Evolutionary conservation across 2,329 filamentous ascomycete species (phyloP), one percentile per base, ranked within the genome.

Genomic region (Fusarium cyanostomum): DNA sequence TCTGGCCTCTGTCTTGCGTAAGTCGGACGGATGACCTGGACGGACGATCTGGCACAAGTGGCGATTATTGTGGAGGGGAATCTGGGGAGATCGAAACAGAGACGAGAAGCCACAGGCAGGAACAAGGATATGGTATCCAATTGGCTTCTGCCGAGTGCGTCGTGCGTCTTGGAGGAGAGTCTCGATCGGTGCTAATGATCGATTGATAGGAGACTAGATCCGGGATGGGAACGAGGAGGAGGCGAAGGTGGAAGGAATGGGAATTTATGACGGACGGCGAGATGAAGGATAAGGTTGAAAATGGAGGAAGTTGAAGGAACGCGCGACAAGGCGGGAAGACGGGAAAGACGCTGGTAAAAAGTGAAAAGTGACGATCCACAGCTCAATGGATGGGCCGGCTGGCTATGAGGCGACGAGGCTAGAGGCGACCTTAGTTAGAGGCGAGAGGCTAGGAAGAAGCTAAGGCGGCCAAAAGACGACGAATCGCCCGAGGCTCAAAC

Each of bases 351-450:
- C 48, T 55, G 56, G 58, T 64, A 31, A 70, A 69, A 71, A 68
- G 62, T 68, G 67, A 71, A 59, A 70, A 67, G 68, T 66, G 62
- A 71, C 58, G 65, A 68, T 70, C 68, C 67, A 71, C 68, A 59
- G 54, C 44, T 58, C 50, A 41, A 57, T 50, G 48, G 54, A 59
- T 56, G 56, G 66, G 31, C 57, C 50, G 51, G 55, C 52, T 46
- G 50, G 56, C 39, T 28, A 48, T 41, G 57, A 61, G 56, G 68
- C 58, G 54, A 56, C 64, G 56, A 62, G 59, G 35, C 64, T 64
- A 48, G 51, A 55, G 46, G 43, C 41, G 43, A 51, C 31, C 48
- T 58, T 59, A 64, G 61, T 34, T 53, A 35, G 49, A 60, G 55
- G 49, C 44, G 38, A 49, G 39, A 56, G 44, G 42, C 56, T 49